A percentile compares a stretch with the other conserved stretches of the same genome.
Evolutionary conservation across 1,284 basidiomycete genomes (phyloP).

Genomic region (Pseudozyma hubeiensis): DNA sequence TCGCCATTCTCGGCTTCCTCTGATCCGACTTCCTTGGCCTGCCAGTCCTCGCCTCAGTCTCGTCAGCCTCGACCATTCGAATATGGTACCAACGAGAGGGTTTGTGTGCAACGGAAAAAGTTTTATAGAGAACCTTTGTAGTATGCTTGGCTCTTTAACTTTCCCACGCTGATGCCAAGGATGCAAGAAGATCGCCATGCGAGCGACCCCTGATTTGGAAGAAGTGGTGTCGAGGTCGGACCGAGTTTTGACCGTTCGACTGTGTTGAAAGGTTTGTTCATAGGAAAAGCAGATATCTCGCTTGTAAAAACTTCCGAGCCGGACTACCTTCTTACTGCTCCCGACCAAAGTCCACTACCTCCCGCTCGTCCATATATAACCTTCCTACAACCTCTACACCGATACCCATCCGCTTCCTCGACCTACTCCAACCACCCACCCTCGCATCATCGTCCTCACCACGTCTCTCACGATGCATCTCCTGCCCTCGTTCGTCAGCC

Average conservation of each 20-base stretch:
- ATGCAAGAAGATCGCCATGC: no score
- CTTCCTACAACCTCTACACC: no score
- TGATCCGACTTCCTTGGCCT: background rate
- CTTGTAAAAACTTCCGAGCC: no score
- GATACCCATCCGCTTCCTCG: background rate
- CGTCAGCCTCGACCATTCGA: background rate
- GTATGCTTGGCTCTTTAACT: background rate
- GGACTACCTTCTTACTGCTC: no score
- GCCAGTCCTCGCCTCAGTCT: no score
- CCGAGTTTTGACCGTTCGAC: background rate
- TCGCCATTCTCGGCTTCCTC: background rate
- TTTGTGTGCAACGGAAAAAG: background rate
- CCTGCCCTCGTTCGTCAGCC: background rate
- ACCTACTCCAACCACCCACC: no score
- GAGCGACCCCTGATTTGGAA: background rate
- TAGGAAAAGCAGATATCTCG: no score
- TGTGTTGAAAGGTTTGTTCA: no score
- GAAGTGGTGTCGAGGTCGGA: background rate
- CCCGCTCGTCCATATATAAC: no score
- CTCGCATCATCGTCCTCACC: background rate
- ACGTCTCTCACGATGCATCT: conserved; percentile 13
- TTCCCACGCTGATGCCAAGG: no score
- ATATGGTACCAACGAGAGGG: no score
- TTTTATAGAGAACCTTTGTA: background rate
- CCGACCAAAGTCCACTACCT: no score